Conservation (phyloP, 2,329 filamentous ascomycete genomes). For the Hypomyces rosellus region DNA sequence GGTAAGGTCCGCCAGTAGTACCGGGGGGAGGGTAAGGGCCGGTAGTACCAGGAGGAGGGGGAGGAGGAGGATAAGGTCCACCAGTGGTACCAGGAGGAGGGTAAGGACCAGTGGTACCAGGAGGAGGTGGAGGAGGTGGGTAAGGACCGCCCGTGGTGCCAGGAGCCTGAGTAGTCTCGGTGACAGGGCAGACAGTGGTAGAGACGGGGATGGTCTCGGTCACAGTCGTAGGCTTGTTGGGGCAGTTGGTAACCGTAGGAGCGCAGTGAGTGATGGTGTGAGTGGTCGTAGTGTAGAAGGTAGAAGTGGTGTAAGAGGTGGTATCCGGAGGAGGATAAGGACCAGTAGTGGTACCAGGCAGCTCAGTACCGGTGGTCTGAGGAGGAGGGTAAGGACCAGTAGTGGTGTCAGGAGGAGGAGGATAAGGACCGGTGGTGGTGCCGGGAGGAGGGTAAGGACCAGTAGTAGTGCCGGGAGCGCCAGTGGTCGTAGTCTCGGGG, state of each 20-base stretch:
- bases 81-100: constrained; percentile 10
- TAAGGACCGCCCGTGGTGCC: constrained; percentile 19
- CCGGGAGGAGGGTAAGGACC: not conserved
- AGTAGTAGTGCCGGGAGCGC: not conserved
- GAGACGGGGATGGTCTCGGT: constrained; percentile 28
- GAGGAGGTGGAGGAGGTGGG: constrained; percentile 11
- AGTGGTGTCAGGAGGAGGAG: constrained; percentile 2
- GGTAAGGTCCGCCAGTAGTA: constrained; percentile 8
- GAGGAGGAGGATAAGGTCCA: constrained; percentile 14
- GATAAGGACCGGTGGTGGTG: not conserved
- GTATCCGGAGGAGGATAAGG: constrained; percentile 15
- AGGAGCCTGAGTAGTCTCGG: constrained; percentile 12
- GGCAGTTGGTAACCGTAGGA: constrained; percentile 26
- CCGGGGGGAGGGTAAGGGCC: constrained; percentile 2
- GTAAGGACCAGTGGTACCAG: constrained; percentile 12
- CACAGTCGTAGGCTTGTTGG: constrained; percentile 17
- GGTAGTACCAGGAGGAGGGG: constrained; percentile 10
- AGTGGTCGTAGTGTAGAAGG: constrained; percentile 30
- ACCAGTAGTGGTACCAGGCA: not conserved
- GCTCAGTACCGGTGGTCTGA: not conserved
- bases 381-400: not conserved
- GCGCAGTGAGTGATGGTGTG: constrained; percentile 48
- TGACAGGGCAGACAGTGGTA: constrained; percentile 38
- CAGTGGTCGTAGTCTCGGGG: constrained; percentile 2
- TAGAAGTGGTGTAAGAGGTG: constrained; percentile 28